A percentile compares a stretch with the other conserved stretches of the same genome.
Evolutionary conservation across 1,284 basidiomycete genomes (phyloP).

Genomic region (Ceratobasidium sp.): DNA sequence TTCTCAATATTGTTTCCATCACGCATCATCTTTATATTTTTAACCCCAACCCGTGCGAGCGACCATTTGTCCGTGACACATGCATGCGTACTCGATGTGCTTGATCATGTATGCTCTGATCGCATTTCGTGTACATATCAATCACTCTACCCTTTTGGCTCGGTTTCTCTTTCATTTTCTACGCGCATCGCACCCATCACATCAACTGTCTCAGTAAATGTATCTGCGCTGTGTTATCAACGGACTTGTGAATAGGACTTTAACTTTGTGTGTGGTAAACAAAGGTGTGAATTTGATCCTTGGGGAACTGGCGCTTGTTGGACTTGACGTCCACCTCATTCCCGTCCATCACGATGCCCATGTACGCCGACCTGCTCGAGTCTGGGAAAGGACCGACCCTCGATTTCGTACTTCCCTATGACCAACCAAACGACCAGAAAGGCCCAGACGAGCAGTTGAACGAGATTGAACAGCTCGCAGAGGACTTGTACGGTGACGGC

Average conservation of each 20-base stretch:
- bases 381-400: constrained; percentile 2
- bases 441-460: constrained; percentile 8
- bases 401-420: constrained; percentile 29
- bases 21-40: constrained; percentile 11
- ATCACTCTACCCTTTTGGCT: constrained; percentile 10
- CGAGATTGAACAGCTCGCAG: too few species aligned
- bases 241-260: constrained; percentile 26
- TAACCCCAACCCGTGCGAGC: constrained; percentile 13
- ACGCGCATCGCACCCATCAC: constrained; percentile 19
- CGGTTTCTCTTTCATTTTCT: neutral
- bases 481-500: constrained; percentile 24
- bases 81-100: constrained; percentile 40
- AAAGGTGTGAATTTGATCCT: neutral
- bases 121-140: constrained; percentile 38
- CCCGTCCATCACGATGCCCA: constrained; percentile 21
- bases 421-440: constrained; percentile 9
- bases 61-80: constrained; percentile 39
- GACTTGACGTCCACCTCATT: neutral
- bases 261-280: too few species aligned
- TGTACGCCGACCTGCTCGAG: constrained; percentile 40
- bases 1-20: constrained; percentile 10
- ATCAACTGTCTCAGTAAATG: constrained; percentile 40
- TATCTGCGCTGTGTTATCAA: constrained; percentile 39
- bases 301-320: neutral
- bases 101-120: constrained; percentile 36